Conservation (phyloP, 2,329 filamentous ascomycete genomes). For the Scedosporium minutisporum region DNA sequence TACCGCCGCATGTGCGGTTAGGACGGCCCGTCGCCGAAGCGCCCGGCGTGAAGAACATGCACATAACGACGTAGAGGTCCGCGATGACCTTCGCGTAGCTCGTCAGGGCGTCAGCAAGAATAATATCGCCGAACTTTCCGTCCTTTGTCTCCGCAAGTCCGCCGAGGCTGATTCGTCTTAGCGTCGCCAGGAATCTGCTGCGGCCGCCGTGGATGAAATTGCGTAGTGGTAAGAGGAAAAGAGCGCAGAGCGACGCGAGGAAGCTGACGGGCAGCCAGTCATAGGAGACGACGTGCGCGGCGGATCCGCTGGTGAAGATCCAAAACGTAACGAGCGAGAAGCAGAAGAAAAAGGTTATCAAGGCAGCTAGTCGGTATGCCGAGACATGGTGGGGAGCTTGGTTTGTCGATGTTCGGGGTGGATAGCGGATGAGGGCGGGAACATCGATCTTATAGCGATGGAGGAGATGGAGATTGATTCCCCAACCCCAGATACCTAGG, state of each 20-base stretch:
- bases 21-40: conserved; percentile 71
- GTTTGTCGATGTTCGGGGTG: conserved; percentile 57
- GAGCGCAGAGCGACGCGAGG: conserved; percentile 59
- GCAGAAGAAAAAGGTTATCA: conserved; percentile 62
- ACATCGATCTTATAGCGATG: conserved; percentile 75
- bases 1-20: conserved; percentile 72
- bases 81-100: conserved; percentile 89
- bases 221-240: conserved; percentile 66
- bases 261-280: conserved; percentile 82
- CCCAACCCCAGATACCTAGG: conserved; percentile 90
- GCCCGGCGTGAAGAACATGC: conserved; percentile 74
- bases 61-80: conserved; percentile 79
- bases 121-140: conserved; percentile 82
- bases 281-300: conserved; percentile 61
- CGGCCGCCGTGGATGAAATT: conserved; percentile 61
- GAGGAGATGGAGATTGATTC: conserved; percentile 81
- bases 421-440: conserved; percentile 77
- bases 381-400: conserved; percentile 70
- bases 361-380: conserved; percentile 73
- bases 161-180: conserved; percentile 72
- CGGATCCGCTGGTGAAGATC: conserved; percentile 62
- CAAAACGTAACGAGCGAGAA: conserved; percentile 75
- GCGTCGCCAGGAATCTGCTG: conserved; percentile 61
- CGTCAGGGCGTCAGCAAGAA: conserved; percentile 88
- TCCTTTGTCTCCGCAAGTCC: conserved; percentile 78